Base-by-base conservation (phyloP, 1,139 yeast species). In the Taiozyma sp. region DNA sequence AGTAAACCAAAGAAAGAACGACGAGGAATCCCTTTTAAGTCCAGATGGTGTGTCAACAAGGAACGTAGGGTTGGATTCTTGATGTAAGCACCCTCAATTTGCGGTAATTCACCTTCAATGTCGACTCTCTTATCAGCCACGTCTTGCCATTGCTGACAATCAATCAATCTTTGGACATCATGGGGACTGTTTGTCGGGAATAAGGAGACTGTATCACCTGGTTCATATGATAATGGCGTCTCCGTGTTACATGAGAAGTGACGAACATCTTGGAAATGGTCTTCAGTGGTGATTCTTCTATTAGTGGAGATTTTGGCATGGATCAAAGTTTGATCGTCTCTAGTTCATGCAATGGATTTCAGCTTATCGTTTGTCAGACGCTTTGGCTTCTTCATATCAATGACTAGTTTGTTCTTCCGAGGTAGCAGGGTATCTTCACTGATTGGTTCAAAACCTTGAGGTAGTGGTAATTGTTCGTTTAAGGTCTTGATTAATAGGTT, bases 241-340 rank as follows among this genome's bases (percentile, higher is more conserved):
- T 59, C 45, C n/a, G 58, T 34, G 11, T 60, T 59, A n/a, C 90
- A 70, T 0, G 68, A 66, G 16, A 91, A 65, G 52, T 79, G 82
- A 42, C 97, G 75, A 1, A 93, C 96, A 63, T 95, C 99, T 66
- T 93, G 98, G 68, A 88, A 90, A 69, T 95, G 98, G 50, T 80
- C 84, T 0, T 58, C 53, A 0, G 79, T 67, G 0, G 97, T 91
- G 14, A 91, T 69, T 51, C 97, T 69, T 1, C 67, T 57, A 62
- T 88, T 88, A 3, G 56, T 48, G 0, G 58, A 50, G 13, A 88
- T 73, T 8, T 58, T 68, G 0, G 85, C 93, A 13, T 55, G 48
- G 3, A 47, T n/a, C 7, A 50, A 41, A 9, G 28, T 30, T 58
- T 59, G 8, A 48, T 64, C 64, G 28, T 53, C 42, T 48, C 74